Conservation (phyloP, 345 rosid species). For the Cardiospermum halicacabum region DNA sequence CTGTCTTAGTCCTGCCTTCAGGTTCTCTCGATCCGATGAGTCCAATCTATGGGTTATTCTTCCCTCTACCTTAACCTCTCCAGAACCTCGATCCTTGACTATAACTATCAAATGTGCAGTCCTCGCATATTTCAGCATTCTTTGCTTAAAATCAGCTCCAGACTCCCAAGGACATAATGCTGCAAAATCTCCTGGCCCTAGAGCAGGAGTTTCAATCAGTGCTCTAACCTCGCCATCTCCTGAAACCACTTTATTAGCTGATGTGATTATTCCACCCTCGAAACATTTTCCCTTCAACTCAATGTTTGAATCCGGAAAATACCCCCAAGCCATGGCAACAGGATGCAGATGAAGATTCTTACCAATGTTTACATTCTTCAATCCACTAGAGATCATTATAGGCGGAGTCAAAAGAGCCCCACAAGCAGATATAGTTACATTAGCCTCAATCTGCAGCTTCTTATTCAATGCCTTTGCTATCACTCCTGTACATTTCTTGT, state of each 20-base stretch:
- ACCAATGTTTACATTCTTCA: conserved; percentile 68
- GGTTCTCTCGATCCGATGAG: conserved; percentile 35
- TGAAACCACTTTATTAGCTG: conserved; percentile 40
- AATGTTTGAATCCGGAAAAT: conserved; percentile 66
- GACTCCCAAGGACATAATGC: conserved; percentile 48
- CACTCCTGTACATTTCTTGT: conserved; percentile 73
- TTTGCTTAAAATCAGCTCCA: conserved; percentile 41
- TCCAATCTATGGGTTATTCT: conserved; percentile 27
- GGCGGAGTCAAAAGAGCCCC: conserved; percentile 87
- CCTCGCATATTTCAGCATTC: conserved; percentile 51
- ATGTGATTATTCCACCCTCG: conserved; percentile 67
- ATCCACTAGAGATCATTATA: conserved; percentile 70
- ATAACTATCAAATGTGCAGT: conserved; percentile 45
- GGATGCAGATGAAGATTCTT: conserved; percentile 82
- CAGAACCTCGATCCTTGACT: conserved; percentile 46
- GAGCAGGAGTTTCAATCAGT: conserved; percentile 49
- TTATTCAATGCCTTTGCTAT: conserved; percentile 33
- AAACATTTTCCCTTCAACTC: conserved; percentile 39
- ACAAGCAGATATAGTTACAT: conserved; percentile 68
- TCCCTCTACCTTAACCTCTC: conserved; percentile 42
- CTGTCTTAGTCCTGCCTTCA: conserved; percentile 43
- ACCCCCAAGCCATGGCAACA: conserved; percentile 81
- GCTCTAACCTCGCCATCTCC: conserved; percentile 34
- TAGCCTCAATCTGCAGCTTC: conserved; percentile 65
- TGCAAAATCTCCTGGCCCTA: conserved; percentile 43